These are phyloP conservation scores for Coniochaeta prunicola DNA, from an alignment of 2,329 filamentous ascomycete species.

Conservation along the genomic window DNA sequence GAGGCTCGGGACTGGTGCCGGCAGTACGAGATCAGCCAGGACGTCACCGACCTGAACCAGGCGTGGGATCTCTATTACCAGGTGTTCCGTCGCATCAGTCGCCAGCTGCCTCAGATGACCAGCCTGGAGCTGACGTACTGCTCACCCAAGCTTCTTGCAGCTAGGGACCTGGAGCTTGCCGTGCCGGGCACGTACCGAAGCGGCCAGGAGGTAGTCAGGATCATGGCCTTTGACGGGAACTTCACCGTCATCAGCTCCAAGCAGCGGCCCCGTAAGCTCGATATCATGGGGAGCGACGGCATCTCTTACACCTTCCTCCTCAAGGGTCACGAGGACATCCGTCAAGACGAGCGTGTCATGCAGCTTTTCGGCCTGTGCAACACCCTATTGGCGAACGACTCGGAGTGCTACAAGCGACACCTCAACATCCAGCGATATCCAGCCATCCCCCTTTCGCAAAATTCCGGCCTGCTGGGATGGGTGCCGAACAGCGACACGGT, in stretches of 20 bases:
- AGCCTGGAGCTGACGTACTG: constrained; percentile 93
- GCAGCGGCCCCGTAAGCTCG: constrained; percentile 86
- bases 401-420: constrained; percentile 94
- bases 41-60: constrained; percentile 91
- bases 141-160: constrained; percentile 83
- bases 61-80: constrained; percentile 99
- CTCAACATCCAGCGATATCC: constrained; percentile 94
- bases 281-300: constrained; percentile 83
- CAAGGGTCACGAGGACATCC: constrained; percentile 99
- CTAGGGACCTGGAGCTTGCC: constrained; percentile 80
- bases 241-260: constrained; percentile 94
- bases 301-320: constrained; percentile 79
- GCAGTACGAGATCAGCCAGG: constrained; percentile 80
- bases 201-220: constrained; percentile 68
- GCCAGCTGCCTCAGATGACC: constrained; percentile 88
- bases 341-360: constrained; percentile 99
- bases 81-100: constrained; percentile 90
- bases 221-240: constrained; percentile 83
- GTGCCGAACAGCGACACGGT: constrained; percentile 96
- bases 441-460: constrained; percentile 94
- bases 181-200: constrained; percentile 94
- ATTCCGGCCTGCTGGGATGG: constrained; percentile 91
- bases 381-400: constrained; percentile 86
- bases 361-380: constrained; percentile 97
- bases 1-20: constrained; percentile 96